phyloP scores from a whole-genome alignment of 805 yeast species.

The Ogataea salicorniae region DNA sequence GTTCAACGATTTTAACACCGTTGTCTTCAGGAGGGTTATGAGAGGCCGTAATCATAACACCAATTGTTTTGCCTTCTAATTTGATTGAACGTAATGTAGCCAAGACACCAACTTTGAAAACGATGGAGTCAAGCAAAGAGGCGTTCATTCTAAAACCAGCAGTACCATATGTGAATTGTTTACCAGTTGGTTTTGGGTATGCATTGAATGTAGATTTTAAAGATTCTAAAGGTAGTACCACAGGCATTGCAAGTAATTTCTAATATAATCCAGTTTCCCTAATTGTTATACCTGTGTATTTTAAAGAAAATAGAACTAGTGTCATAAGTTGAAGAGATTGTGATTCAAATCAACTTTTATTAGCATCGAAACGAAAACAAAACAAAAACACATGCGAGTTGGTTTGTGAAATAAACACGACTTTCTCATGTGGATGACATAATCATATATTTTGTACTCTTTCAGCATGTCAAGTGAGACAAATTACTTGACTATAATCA shows the following conservation, averaged over 20 bases:
- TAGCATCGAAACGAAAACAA: background rate
- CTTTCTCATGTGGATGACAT: background rate
- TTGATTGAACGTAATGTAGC: constrained; percentile 80
- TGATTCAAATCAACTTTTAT: background rate
- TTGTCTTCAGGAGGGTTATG: constrained; percentile 91
- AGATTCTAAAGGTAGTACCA: constrained; percentile 1
- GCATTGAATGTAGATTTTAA: constrained; percentile 13
- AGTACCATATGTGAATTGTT: constrained; percentile 74
- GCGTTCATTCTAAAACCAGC: constrained; percentile 92
- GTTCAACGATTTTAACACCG: constrained; percentile 93
- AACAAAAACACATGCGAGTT: background rate
- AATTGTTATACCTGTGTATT: background rate
- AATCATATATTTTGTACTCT: background rate
- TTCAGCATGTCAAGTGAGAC: background rate
- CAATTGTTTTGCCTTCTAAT: constrained; percentile 64
- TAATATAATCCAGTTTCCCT: too few relatives aligned
- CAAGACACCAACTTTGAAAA: constrained; percentile 75
- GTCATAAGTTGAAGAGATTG: background rate
- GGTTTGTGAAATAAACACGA: background rate
- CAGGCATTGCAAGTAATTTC: background rate
- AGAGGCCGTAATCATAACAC: constrained; percentile 96
- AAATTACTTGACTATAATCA: too few relatives aligned
- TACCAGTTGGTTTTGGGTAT: constrained; percentile 43
- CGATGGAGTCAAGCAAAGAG: constrained; percentile 65
- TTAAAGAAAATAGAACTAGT: too few relatives aligned